A percentile compares a stretch with the other conserved stretches of the same genome.
phyloP scores from a whole-genome alignment of 106 monocot species.

The Platanthera guangdongensis region DNA sequence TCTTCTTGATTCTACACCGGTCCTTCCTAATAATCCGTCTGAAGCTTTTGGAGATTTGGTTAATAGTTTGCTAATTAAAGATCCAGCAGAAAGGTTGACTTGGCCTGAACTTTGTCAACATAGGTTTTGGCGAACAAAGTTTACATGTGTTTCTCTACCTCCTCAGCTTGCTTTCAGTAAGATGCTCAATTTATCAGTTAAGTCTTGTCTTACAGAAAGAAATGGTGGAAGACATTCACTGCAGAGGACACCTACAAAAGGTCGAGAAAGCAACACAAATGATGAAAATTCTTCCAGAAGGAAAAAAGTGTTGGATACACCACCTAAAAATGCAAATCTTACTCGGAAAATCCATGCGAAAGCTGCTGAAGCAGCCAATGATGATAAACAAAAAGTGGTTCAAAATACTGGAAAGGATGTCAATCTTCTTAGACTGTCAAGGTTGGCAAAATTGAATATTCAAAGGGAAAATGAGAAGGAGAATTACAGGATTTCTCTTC shows the following conservation, averaged over 20 bases:
- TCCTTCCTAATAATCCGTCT: slow-evolving; percentile 63
- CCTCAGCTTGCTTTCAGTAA: slow-evolving; percentile 63
- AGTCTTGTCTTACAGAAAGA: slow-evolving; percentile 42
- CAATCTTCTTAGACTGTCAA: slow-evolving; percentile 83
- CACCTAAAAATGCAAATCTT: slow-evolving; percentile 40
- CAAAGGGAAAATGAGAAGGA: slow-evolving; percentile 89
- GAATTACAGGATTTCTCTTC: slow-evolving; percentile 67
- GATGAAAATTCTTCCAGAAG: slow-evolving; percentile 41
- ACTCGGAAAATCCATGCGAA: slow-evolving; percentile 37
- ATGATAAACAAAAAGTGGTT: slow-evolving; percentile 32
- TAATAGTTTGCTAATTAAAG: slow-evolving; percentile 60
- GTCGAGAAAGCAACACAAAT: slow-evolving; percentile 22
- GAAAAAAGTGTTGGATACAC: slow-evolving; percentile 33
- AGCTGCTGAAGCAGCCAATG: slow-evolving; percentile 26
- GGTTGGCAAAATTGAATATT: slow-evolving; percentile 79
- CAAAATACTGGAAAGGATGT: slow-evolving; percentile 33
- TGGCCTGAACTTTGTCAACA: slow-evolving; percentile 88
- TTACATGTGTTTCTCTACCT: slow-evolving; percentile 44
- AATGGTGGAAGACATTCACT: slow-evolving; percentile 44
- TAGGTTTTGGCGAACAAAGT: slow-evolving; percentile 79
- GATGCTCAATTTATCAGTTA: slow-evolving; percentile 50
- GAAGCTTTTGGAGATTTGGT: slow-evolving; percentile 62
- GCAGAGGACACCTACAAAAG: slow-evolving; percentile 54
- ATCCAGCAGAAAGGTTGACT: slow-evolving; percentile 79
- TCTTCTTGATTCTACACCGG: slow-evolving; percentile 69